Evolutionary conservation across 2,329 filamentous ascomycete genomes (phyloP), one percentile per base, ranked within the genome.

Genomic region (Allantophomopsis lycopodina): DNA sequence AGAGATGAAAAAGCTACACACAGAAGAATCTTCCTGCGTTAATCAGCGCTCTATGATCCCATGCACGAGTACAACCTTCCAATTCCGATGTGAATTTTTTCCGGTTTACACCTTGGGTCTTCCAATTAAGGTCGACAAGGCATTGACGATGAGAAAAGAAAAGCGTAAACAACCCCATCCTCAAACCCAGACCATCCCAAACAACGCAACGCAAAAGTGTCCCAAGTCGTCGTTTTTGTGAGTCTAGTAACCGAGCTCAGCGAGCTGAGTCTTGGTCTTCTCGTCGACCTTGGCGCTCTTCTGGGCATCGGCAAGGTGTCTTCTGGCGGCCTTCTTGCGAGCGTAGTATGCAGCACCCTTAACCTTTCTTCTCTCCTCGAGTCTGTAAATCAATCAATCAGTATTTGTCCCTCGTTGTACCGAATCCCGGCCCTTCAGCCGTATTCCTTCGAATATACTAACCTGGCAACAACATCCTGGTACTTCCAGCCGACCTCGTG

Each of bases 401-500:
- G 23, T 28, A 28, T 28, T 28, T 10, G 23, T 28, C 23, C 23
- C 23, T 10, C 10, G 11, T 28, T 28, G 11, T 28, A 8, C 10
- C 23, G 23, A 28, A 28, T 28, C 18, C 7, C 11, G 23, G 10
- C 23, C 11, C 23, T 28, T 28, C 23, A 28, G 11, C 11, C 23
- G 23, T 11, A 40, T 28, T 28, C 23, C 23, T 28, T 28, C 23
- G 23, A 28, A 28, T 28, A 28, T 46, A 83, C 87, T 61, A 73
- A 96, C 88, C 85, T 87, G 60, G 81, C 83, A 71, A 98, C 91
- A 62, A 98, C 88, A 65, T 95, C 89, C 78, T 95, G 84, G 83
- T 98, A 96, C 76, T 98, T 98, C 91, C 91, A 98, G 73, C 91
- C 91, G 62, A 96, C 91, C 76, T 98, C 91, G 71, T 95, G 88